These are phyloP conservation scores for Kodamaea hsintzibuensis DNA, from an alignment of 805 yeast genomes.

Conservation along the genomic window DNA sequence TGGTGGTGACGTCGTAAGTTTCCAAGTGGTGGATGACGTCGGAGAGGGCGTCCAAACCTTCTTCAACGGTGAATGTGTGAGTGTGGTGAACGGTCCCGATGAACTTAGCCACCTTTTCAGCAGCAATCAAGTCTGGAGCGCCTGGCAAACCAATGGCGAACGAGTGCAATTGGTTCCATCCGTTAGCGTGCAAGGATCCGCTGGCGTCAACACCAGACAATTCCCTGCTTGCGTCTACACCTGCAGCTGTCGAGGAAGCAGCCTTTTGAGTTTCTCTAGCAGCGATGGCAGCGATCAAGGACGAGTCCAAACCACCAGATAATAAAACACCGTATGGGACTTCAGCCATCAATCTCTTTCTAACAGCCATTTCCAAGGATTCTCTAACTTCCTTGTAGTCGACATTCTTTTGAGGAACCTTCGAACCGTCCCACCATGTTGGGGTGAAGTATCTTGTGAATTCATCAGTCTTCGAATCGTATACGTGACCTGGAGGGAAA, in stretches of 20 bases:
- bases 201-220: conserved; percentile 90
- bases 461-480: conserved; percentile 87
- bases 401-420: conserved; percentile 73
- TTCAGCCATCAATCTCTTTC: conserved; percentile 99
- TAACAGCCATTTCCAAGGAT: conserved; percentile 87
- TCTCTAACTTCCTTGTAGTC: conserved; percentile 74
- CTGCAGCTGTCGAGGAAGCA: conserved; percentile 52
- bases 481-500: conserved; percentile 98
- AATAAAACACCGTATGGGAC: conserved; percentile 98
- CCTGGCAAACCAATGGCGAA: conserved; percentile 97
- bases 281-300: conserved; percentile 94
- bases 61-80: conserved; percentile 95
- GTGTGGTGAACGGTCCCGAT: conserved; percentile 97
- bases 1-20: conserved; percentile 97
- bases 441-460: conserved; percentile 89
- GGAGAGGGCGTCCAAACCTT: conserved; percentile 91
- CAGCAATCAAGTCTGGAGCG: conserved; percentile 97
- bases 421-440: conserved; percentile 86
- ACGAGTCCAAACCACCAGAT: conserved; percentile 97
- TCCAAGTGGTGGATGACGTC: conserved; percentile 96
- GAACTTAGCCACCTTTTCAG: conserved; percentile 92
- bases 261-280: conserved; percentile 92
- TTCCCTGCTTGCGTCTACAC: conserved; percentile 62
- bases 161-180: conserved; percentile 85
- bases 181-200: conserved; percentile 78